These are phyloP conservation scores for Lipomyces orientalis DNA, from an alignment of 805 yeast genomes.

Conservation along the genomic window DNA sequence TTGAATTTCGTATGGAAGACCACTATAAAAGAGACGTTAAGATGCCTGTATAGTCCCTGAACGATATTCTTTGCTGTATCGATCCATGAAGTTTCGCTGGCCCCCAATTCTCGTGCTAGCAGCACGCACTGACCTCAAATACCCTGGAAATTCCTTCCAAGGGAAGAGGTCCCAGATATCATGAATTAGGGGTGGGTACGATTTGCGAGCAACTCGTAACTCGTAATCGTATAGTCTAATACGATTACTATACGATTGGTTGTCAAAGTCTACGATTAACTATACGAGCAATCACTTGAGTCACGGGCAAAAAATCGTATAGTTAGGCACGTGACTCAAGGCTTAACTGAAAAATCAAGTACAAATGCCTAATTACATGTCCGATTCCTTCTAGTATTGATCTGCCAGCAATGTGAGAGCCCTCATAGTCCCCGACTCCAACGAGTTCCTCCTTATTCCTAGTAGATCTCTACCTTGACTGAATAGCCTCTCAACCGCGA, in stretches of 20 bases:
- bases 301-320: slow-evolving; percentile 4
- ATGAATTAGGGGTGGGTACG: slow-evolving; percentile 8
- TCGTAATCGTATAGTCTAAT: neutral
- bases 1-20: too few relatives aligned
- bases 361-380: slow-evolving; percentile 6
- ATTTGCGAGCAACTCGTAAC: slow-evolving; percentile 9
- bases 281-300: slow-evolving; percentile 4
- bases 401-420: neutral
- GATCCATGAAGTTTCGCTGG: too few relatives aligned
- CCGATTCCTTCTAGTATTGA: slow-evolving; percentile 6
- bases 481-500: slow-evolving; percentile 4
- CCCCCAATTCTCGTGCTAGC: too few relatives aligned
- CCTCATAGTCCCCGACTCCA: slow-evolving; percentile 4
- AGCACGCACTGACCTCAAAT: too few relatives aligned
- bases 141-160: too few relatives aligned
- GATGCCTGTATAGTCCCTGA: too few relatives aligned
- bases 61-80: too few relatives aligned
- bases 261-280: slow-evolving; percentile 5
- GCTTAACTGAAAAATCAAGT: neutral
- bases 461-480: slow-evolving; percentile 5
- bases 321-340: slow-evolving; percentile 2
- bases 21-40: too few relatives aligned
- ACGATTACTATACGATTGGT: slow-evolving; percentile 9
- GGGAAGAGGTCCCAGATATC: too few relatives aligned
- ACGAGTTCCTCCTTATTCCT: neutral